Percentiles rank a stretch among this genome's conserved stretches.
Evolutionary conservation across 306 rosid genomes (phyloP).

Genomic region (Alnus glutinosa): DNA sequence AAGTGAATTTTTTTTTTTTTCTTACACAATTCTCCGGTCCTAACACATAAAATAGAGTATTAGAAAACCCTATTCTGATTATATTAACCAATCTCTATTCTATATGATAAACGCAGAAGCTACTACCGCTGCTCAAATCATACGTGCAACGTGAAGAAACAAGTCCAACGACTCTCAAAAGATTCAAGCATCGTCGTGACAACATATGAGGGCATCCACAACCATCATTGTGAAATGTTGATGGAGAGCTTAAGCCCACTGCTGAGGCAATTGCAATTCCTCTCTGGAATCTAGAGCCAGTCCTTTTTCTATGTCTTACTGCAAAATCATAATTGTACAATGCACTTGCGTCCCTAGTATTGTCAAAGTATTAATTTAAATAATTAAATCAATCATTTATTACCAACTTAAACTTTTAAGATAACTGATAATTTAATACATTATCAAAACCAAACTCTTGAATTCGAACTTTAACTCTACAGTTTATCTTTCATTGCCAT

Average conservation of each 20-base stretch:
- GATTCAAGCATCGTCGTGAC: conserved; percentile 89
- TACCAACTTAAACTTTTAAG: too few relatives aligned
- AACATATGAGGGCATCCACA: conserved; percentile 85
- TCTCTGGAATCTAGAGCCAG: conserved; percentile 48
- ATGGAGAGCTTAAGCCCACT: conserved; percentile 94
- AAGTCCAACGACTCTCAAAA: conserved; percentile 80
- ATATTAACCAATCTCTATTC: neutral
- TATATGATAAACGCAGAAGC: conserved; percentile 49
- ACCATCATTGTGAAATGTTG: conserved; percentile 83
- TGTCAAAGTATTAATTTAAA: neutral
- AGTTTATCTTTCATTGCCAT: too few relatives aligned
- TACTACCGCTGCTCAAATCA: conserved; percentile 87
- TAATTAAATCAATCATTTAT: too few relatives aligned
- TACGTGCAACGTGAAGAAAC: conserved; percentile 94
- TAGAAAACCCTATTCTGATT: too few relatives aligned
- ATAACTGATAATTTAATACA: too few relatives aligned
- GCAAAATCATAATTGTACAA: neutral
- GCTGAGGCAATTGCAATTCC: conserved; percentile 79
- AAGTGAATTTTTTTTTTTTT: too few relatives aligned
- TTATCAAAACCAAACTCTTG: too few relatives aligned
- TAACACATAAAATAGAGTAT: too few relatives aligned
- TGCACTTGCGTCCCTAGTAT: neutral
- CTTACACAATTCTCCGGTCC: too few relatives aligned
- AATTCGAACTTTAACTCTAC: too few relatives aligned
- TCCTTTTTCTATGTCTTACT: neutral